Conservation (phyloP, 2,329 filamentous ascomycete species). For the Fusarium sp. region DNA sequence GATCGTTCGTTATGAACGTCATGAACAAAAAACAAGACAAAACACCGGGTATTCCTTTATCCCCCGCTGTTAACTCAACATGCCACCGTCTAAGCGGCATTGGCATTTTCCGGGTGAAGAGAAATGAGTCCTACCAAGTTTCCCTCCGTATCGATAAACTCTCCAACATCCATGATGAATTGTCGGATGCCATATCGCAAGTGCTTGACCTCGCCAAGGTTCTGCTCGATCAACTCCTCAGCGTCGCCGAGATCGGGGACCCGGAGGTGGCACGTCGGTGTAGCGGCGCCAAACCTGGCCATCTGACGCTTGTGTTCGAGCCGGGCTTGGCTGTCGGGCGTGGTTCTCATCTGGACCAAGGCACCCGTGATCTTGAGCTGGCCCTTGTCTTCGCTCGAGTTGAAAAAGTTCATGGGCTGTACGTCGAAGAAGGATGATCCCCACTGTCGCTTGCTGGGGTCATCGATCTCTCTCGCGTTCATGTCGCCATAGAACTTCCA, state of each 20-base stretch:
- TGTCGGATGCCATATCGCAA: slow-evolving; percentile 40
- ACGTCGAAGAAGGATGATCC: slow-evolving; percentile 40
- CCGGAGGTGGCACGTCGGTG: slow-evolving; percentile 39
- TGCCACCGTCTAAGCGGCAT: slow-evolving; percentile 14
- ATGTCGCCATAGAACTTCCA: slow-evolving; percentile 41
- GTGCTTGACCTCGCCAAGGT: slow-evolving; percentile 36
- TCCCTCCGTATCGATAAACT: slow-evolving; percentile 44
- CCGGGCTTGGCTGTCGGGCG: slow-evolving; percentile 19
- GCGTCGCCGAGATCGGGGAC: slow-evolving; percentile 40
- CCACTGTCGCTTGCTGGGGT: slow-evolving; percentile 32
- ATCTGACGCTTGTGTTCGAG: slow-evolving; percentile 28
- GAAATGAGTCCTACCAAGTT: slow-evolving; percentile 42
- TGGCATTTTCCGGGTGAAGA: slow-evolving; percentile 38
- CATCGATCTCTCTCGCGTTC: slow-evolving; percentile 27
- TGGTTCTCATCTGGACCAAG: slow-evolving; percentile 30
- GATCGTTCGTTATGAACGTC: slow-evolving; percentile 25
- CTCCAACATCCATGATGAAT: slow-evolving; percentile 42
- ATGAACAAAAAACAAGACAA: slow-evolving; percentile 15
- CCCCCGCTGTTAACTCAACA: slow-evolving; percentile 16
- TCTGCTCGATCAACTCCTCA: slow-evolving; percentile 38
- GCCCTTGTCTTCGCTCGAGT: slow-evolving; percentile 18
- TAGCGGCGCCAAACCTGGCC: slow-evolving; percentile 25
- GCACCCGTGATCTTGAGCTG: slow-evolving; percentile 33
- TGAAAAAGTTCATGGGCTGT: slow-evolving; percentile 43
- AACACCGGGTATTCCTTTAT: slow-evolving; percentile 42